Evolutionary conservation across 345 rosid species (phyloP).

Genomic region (Syzygium aromaticum): DNA sequence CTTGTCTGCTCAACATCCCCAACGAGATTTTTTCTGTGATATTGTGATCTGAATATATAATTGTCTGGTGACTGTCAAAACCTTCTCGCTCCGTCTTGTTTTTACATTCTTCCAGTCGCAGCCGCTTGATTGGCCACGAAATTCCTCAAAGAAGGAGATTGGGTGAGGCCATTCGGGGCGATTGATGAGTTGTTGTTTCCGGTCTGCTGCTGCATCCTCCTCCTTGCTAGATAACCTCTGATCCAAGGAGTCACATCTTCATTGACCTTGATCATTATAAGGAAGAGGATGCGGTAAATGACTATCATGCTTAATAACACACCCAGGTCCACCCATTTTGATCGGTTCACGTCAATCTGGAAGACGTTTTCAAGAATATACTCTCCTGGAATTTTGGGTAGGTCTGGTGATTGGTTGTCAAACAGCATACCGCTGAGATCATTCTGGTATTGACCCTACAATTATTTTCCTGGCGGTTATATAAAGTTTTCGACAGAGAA

Average conservation of each 20-base stretch:
- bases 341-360: slow-evolving; percentile 65
- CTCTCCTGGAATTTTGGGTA: slow-evolving; percentile 66
- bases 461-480: not conserved
- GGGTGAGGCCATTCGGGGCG: slow-evolving; percentile 74
- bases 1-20: not conserved
- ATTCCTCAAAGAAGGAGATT: slow-evolving; percentile 72
- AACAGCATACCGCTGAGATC: slow-evolving; percentile 70
- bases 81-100: not conserved
- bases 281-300: slow-evolving; percentile 74
- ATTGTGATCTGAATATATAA: not conserved
- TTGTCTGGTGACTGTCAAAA: not conserved
- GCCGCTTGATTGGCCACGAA: slow-evolving; percentile 18
- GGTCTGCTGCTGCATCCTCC: slow-evolving; percentile 75
- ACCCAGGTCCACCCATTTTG: slow-evolving; percentile 83
- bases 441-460: slow-evolving; percentile 94
- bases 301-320: slow-evolving; percentile 83
- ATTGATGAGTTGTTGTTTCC: slow-evolving; percentile 69
- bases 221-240: slow-evolving; percentile 67
- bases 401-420: slow-evolving; percentile 47
- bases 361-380: slow-evolving; percentile 69
- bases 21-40: not conserved
- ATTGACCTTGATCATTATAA: slow-evolving; percentile 79
- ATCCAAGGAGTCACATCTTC: slow-evolving; percentile 98
- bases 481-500: not conserved
- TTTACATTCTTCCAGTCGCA: not conserved